Percentiles rank a stretch among this genome's conserved stretches.
These are phyloP conservation scores for Metarhizium robertsii DNA, from an alignment of 2,329 filamentous ascomycete genomes.

Conservation along the genomic window DNA sequence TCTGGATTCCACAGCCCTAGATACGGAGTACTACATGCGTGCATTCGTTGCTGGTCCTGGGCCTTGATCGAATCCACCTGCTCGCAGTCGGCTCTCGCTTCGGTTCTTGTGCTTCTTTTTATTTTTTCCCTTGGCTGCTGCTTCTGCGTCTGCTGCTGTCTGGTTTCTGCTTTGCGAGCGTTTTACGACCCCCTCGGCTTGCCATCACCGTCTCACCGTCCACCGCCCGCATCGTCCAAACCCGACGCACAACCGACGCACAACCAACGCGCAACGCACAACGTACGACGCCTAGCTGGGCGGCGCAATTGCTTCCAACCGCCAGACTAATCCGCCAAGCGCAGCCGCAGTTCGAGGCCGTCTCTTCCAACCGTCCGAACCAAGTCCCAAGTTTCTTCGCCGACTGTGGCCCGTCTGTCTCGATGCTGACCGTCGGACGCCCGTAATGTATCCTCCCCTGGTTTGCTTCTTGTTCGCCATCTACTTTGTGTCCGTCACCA, in stretches of 20 bases:
- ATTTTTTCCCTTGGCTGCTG: background rate
- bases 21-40: too few species aligned
- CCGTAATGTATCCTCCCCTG: constrained; percentile 10
- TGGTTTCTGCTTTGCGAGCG: too few species aligned
- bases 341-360: background rate
- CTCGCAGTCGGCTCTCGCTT: background rate
- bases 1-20: too few species aligned
- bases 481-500: constrained; percentile 18
- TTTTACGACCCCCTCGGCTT: background rate
- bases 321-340: too few species aligned
- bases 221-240: background rate
- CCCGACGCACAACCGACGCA: too few species aligned
- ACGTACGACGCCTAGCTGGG: too few species aligned
- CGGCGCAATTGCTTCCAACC: too few species aligned
- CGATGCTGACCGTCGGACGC: constrained; percentile 3
- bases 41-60: too few species aligned
- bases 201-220: background rate
- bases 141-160: background rate
- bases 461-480: constrained; percentile 19
- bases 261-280: too few species aligned
- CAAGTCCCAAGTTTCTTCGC: background rate
- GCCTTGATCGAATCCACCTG: background rate
- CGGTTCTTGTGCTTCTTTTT: background rate
- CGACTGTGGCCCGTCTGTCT: background rate
- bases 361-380: background rate